Percentiles rank a stretch among this genome's conserved stretches.
Conservation (phyloP, 164 flowering plant species). For the Magnolia sinica region DNA sequence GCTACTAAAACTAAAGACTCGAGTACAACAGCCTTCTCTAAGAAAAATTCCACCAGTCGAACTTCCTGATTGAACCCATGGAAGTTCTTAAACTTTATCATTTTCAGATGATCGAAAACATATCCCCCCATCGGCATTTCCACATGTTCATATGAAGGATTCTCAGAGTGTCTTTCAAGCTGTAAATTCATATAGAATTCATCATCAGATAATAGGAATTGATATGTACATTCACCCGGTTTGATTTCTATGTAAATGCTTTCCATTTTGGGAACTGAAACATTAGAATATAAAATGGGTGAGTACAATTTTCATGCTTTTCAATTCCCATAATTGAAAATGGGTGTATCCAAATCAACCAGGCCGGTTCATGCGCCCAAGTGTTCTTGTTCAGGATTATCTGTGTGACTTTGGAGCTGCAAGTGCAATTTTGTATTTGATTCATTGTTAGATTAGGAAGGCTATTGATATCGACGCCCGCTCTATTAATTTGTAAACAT, state of each 20-base stretch:
- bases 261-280: too few relatives aligned
- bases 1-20: constrained; percentile 5
- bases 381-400: not conserved
- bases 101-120: constrained; percentile 5
- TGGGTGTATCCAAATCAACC: too few relatives aligned
- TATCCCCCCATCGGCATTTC: not conserved
- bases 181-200: constrained; percentile 2
- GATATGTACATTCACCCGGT: too few relatives aligned
- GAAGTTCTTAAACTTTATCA: constrained; percentile 12
- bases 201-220: too few relatives aligned
- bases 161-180: not conserved
- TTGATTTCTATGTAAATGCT: too few relatives aligned
- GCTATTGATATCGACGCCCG: too few relatives aligned
- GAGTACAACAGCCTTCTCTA: constrained; percentile 5
- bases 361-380: too few relatives aligned
- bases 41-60: constrained; percentile 12
- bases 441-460: not conserved
- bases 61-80: not conserved
- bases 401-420: not conserved
- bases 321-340: not conserved
- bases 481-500: too few relatives aligned
- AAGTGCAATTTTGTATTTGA: not conserved
- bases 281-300: too few relatives aligned
- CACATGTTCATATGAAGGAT: not conserved
- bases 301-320: not conserved